Evolutionary conservation across 176 grass and related monocot genomes (phyloP).

Genomic region (Pharus latifolius): DNA sequence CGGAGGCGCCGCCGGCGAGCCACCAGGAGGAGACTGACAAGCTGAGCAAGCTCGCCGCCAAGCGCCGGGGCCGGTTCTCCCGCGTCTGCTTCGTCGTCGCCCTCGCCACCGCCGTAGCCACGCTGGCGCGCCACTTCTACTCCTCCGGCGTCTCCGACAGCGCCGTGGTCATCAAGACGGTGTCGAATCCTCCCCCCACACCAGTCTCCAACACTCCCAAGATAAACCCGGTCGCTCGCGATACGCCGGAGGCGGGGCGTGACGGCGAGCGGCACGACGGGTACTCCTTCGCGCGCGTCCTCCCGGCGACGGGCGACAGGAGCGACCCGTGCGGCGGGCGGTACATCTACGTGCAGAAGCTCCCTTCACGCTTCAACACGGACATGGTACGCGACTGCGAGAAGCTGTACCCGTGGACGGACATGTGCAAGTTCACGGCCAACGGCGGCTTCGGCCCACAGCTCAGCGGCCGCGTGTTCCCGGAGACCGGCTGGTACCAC

Average conservation of each 20-base stretch:
- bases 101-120: conserved; percentile 10
- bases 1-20: conserved; percentile 7
- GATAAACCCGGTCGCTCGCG: not conserved
- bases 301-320: conserved; percentile 14
- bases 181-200: not conserved
- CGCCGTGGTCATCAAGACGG: conserved; percentile 9
- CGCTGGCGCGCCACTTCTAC: conserved; percentile 35
- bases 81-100: conserved; percentile 29
- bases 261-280: not conserved
- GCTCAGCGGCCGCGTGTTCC: conserved; percentile 37
- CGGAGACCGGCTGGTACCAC: conserved; percentile 62
- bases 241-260: not conserved
- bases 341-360: conserved; percentile 78
- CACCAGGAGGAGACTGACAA: not conserved
- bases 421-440: conserved; percentile 63
- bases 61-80: conserved; percentile 5
- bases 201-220: not conserved
- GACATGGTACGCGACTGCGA: conserved; percentile 53
- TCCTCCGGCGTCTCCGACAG: conserved; percentile 1
- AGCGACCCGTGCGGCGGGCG: conserved; percentile 57
- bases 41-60: not conserved
- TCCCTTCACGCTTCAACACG: conserved; percentile 61
- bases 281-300: not conserved
- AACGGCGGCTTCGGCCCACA: conserved; percentile 69
- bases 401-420: conserved; percentile 39